phyloP scores from a whole-genome alignment of 1,284 basidiomycete genomes.

The Ceratobasidium sp. region DNA sequence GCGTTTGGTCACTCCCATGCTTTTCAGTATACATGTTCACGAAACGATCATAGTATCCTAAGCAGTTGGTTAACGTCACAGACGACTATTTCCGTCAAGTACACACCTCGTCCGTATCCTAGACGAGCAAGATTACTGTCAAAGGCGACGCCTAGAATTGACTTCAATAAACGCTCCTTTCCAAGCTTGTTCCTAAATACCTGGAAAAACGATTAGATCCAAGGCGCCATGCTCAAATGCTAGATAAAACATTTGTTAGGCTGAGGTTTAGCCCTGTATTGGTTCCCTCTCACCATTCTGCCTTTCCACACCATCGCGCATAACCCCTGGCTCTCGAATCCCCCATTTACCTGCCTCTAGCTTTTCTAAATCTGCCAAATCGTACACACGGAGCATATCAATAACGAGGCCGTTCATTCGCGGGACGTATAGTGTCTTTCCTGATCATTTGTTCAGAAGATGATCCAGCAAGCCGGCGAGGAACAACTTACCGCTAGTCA shows the following conservation, averaged over 20 bases:
- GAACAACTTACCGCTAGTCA: conserved; percentile 16
- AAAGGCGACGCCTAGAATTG: conserved; percentile 48
- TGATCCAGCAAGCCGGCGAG: neutral
- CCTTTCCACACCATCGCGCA: conserved; percentile 39
- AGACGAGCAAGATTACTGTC: conserved; percentile 46
- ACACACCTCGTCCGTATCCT: conserved; percentile 49
- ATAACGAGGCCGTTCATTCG: conserved; percentile 48
- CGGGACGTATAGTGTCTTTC: conserved; percentile 50
- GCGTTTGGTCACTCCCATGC: conserved; percentile 17
- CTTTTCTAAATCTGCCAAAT: conserved; percentile 42
- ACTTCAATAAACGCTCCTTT: neutral
- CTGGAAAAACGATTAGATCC: conserved; percentile 50
- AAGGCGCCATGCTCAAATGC: conserved; percentile 36
- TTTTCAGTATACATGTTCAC: conserved; percentile 40
- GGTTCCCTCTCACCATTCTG: conserved; percentile 38
- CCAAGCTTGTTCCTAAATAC: conserved; percentile 5
- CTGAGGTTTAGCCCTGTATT: neutral
- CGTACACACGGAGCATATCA: conserved; percentile 49
- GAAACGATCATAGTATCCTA: conserved; percentile 47
- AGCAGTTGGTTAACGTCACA: too few species aligned
- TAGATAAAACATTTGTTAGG: neutral
- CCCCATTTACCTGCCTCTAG: conserved; percentile 48
- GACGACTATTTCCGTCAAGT: neutral
- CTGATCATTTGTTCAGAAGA: too few species aligned
- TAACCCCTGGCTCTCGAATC: conserved; percentile 48